Conservation (phyloP, 2,329 filamentous ascomycete species). For the Claviceps sp. region DNA sequence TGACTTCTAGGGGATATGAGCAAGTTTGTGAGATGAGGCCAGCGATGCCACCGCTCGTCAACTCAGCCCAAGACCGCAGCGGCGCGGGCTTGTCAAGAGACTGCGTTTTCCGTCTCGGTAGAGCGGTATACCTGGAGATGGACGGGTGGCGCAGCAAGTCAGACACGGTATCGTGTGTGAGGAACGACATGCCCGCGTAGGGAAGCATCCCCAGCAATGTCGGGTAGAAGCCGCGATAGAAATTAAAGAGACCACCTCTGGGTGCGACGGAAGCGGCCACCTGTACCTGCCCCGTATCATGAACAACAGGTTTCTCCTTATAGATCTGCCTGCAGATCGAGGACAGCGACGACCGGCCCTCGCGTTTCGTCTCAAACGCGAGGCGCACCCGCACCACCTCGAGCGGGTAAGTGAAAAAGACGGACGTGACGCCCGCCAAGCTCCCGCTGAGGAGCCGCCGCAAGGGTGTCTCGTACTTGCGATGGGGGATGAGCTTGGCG, state of each 20-base stretch:
- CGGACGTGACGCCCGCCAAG: slow-evolving; percentile 71
- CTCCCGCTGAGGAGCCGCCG: slow-evolving; percentile 64
- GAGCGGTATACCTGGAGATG: slow-evolving; percentile 60
- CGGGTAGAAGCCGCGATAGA: slow-evolving; percentile 86
- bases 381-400: slow-evolving; percentile 87
- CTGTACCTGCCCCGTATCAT: slow-evolving; percentile 2
- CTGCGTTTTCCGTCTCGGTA: slow-evolving; percentile 44
- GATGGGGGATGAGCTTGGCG: slow-evolving; percentile 56
- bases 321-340: slow-evolving; percentile 81
- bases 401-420: slow-evolving; percentile 92
- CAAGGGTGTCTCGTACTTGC: slow-evolving; percentile 63
- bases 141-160: slow-evolving; percentile 63
- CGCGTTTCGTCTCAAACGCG: slow-evolving; percentile 80
- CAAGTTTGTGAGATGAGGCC: slow-evolving; percentile 83
- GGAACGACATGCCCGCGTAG: slow-evolving; percentile 89
- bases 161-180: slow-evolving; percentile 83
- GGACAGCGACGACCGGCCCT: slow-evolving; percentile 55
- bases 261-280: slow-evolving; percentile 37
- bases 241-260: slow-evolving; percentile 64
- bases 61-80: slow-evolving; percentile 74
- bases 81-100: slow-evolving; percentile 52
- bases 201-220: slow-evolving; percentile 92
- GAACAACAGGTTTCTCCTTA: slow-evolving; percentile 47
- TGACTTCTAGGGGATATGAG: slow-evolving; percentile 88
- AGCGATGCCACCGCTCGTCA: slow-evolving; percentile 71